Evolutionary conservation across 345 rosid genomes (phyloP).

Genomic region (Salix viminalis): DNA sequence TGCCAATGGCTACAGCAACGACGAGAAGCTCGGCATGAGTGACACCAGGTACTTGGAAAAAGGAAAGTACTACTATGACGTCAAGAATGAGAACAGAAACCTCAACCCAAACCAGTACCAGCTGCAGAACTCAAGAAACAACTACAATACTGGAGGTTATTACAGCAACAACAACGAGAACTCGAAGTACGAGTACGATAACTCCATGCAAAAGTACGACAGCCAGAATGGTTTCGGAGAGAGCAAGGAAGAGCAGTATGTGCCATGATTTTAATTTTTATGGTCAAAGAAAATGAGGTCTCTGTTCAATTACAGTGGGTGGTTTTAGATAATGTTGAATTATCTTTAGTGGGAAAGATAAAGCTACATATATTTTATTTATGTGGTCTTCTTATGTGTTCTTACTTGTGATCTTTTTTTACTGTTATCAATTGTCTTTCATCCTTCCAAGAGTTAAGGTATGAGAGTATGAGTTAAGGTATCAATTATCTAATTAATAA

Average conservation of each 20-base stretch:
- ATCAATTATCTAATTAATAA: neutral
- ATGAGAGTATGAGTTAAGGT: neutral
- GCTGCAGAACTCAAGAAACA: neutral
- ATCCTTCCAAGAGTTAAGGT: neutral
- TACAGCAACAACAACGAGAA: slow-evolving; percentile 3
- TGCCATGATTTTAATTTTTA: neutral
- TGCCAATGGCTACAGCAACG: neutral
- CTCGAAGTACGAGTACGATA: neutral
- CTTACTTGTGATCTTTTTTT: neutral
- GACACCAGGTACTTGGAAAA: slow-evolving; percentile 24
- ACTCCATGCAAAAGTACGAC: slow-evolving; percentile 14
- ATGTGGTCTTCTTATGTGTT: neutral
- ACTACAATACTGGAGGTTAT: neutral
- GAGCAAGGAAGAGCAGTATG: neutral
- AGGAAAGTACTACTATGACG: slow-evolving; percentile 12
- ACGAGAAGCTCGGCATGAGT: slow-evolving; percentile 26
- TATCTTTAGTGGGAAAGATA: neutral
- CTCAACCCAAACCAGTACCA: slow-evolving; percentile 4
- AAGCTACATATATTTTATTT: slow-evolving; percentile 2
- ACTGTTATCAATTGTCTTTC: neutral
- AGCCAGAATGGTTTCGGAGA: slow-evolving; percentile 21
- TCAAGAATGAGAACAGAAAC: neutral
- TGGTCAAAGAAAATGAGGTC: neutral
- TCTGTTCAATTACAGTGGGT: neutral
- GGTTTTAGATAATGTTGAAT: slow-evolving; percentile 6